phyloP scores from a whole-genome alignment of 192 early-diverging fungal genomes.

The Neocallimastix lanati region DNA sequence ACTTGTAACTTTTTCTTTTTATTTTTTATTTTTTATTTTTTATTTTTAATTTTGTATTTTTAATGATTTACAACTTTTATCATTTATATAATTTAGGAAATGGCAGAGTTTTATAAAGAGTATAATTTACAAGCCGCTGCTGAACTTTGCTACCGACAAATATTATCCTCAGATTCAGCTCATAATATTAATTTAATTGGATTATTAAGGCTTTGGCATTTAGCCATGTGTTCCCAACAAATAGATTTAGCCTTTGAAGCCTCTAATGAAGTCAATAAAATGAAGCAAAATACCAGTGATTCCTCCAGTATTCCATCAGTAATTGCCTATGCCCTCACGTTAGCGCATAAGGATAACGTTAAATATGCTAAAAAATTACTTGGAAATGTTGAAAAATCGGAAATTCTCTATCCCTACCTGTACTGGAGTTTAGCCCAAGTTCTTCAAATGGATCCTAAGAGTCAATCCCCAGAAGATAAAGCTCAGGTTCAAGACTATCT shows the following conservation, averaged over 20 bases:
- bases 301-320: background rate
- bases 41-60: too few relatives aligned
- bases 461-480: background rate
- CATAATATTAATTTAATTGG: background rate
- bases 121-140: background rate
- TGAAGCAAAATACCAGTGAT: background rate
- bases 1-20: too few relatives aligned
- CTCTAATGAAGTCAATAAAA: background rate
- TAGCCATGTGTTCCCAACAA: background rate
- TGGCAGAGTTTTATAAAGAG: background rate
- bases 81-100: background rate
- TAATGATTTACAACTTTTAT: too few relatives aligned
- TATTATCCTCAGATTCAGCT: background rate
- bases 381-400: background rate
- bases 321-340: background rate
- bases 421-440: background rate
- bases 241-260: background rate
- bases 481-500: background rate
- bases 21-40: too few relatives aligned
- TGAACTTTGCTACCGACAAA: background rate
- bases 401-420: background rate
- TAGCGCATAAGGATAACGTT: background rate
- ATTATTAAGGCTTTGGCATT: background rate
- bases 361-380: background rate
- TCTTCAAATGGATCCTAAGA: background rate